phyloP scores from a whole-genome alignment of 345 rosid species.

The Euclidium syriacum region DNA sequence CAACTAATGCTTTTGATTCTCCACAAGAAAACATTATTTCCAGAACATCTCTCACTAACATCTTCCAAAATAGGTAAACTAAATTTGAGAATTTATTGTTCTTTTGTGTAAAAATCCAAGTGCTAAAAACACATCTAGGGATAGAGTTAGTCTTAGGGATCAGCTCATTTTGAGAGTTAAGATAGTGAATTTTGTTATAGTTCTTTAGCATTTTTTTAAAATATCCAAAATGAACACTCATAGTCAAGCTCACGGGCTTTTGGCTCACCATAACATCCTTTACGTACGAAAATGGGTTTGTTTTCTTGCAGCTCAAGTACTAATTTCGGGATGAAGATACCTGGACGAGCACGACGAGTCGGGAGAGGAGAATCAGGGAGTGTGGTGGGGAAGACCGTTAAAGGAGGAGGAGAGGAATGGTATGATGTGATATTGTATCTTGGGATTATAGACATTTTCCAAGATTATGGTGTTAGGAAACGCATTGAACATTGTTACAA shows the following conservation, averaged over 20 bases:
- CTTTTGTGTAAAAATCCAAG: not conserved
- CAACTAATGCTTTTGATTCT: slow-evolving; percentile 18
- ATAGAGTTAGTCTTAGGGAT: no score
- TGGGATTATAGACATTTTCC: slow-evolving; percentile 42
- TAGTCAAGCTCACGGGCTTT: no score
- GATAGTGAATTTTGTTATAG: no score
- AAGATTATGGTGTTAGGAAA: slow-evolving; percentile 43
- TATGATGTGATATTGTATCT: slow-evolving; percentile 41
- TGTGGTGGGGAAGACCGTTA: slow-evolving; percentile 3
- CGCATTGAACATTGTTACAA: slow-evolving; percentile 51
- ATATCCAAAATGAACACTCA: no score
- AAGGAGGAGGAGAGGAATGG: slow-evolving; percentile 23
- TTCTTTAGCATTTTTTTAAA: no score
- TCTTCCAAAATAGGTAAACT: slow-evolving; percentile 33
- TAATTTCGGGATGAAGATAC: slow-evolving; percentile 37
- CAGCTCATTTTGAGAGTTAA: no score
- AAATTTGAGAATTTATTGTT: not conserved
- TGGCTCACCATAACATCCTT: no score
- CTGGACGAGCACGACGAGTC: slow-evolving; percentile 40
- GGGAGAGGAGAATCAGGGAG: slow-evolving; percentile 15
- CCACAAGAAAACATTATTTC: slow-evolving; percentile 14
- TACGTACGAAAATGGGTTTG: not conserved
- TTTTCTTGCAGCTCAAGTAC: slow-evolving; percentile 31
- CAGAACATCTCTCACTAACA: slow-evolving; percentile 11
- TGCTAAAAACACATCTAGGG: not conserved